These are phyloP conservation scores for Penicillium italicum DNA, from an alignment of 2,329 filamentous ascomycete species.

Conservation along the genomic window DNA sequence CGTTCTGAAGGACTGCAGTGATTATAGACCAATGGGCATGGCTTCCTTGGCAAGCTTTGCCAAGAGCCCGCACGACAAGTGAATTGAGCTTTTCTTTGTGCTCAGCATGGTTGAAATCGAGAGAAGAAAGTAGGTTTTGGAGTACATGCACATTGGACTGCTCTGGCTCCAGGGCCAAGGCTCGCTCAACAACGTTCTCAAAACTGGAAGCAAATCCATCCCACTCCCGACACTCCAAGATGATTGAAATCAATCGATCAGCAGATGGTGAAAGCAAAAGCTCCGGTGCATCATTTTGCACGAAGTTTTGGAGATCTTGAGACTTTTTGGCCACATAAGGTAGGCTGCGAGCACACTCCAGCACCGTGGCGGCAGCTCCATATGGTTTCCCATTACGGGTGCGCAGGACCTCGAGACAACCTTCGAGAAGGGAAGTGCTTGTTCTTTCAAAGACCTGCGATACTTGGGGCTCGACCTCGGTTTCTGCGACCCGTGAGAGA, in stretches of 20 bases:
- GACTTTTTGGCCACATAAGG: constrained; percentile 42
- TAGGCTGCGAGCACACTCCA: constrained; percentile 49
- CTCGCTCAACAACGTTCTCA: constrained; percentile 35
- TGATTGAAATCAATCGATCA: constrained; percentile 60
- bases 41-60: constrained; percentile 37
- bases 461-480: constrained; percentile 24
- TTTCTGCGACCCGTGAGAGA: constrained; percentile 26
- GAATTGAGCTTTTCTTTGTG: constrained; percentile 34
- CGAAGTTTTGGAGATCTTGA: constrained; percentile 49
- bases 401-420: constrained; percentile 50
- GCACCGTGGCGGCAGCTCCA: constrained; percentile 58
- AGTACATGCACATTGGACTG: constrained; percentile 35
- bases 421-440: constrained; percentile 41
- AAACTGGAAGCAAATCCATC: constrained; percentile 40
- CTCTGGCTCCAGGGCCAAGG: constrained; percentile 33
- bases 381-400: constrained; percentile 63
- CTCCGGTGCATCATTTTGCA: constrained; percentile 54
- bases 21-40: constrained; percentile 39
- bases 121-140: constrained; percentile 38
- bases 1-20: constrained; percentile 38
- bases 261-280: constrained; percentile 68
- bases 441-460: constrained; percentile 37
- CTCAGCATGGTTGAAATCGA: constrained; percentile 38
- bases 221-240: constrained; percentile 55
- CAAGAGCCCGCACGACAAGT: constrained; percentile 36